Evolutionary conservation across 257 asterid genomes (phyloP), one percentile per base, ranked within the genome.

Genomic region (Haberlea rhodopensis): DNA sequence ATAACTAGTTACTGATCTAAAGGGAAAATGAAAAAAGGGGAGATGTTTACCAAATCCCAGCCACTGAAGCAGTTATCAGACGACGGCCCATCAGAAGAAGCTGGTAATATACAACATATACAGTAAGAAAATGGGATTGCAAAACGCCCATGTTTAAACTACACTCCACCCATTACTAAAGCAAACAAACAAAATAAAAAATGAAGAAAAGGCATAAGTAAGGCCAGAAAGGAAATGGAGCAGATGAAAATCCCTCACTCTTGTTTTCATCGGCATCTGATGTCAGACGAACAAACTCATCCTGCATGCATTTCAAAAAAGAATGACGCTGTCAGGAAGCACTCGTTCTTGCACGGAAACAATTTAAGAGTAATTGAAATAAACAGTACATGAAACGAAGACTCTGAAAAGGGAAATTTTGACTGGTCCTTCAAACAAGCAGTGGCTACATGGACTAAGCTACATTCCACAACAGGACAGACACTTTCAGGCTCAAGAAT

Each of bases 211-310:
- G 70, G 65, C 34, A 27, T 24, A 49, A 56, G 53, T 29, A 65
- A 61, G 29, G 61, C 61, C 62, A 53, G 53, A 72, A 69, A 32
- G 22, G 40, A 67, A 24, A 28, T 58, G 27, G 45, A 61, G 71
- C 76, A 75, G 84, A 80, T 37, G 82, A 76, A 71, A 83, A 77
- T 63, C 79, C 73, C 73, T 71, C 78, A 29, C 67, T 65, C 70
- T 60, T 40, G 77, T 67, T 79, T 72, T 70, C 82, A 45, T 68
- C 80, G 60, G 60, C 80, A 56, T 80, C 83, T 28, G 78, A 68
- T 57, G 73, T 69, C 63, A 75, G 32, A 69, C 62, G 75, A 72
- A 58, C 66, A 7, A 78, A 75, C 61, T 69, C 84, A 64, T 62
- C 84, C 96, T 86, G 83, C 80, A 80, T 52, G 54, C 74, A 43